Evolutionary conservation across 2,329 filamentous ascomycete species (phyloP).

Genomic region (Exophiala sp.): DNA sequence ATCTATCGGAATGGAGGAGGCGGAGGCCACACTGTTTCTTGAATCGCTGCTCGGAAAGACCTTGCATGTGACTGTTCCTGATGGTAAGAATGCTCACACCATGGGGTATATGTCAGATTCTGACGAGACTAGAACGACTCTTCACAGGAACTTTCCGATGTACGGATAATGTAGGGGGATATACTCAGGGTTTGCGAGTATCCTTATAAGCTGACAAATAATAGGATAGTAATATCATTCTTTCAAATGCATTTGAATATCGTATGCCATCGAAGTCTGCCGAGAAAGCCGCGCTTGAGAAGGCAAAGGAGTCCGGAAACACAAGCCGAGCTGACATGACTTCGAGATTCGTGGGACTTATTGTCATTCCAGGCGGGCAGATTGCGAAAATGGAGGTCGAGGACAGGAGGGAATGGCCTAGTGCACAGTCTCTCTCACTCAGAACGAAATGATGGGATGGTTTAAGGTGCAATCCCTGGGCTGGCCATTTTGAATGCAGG

Average conservation of each 20-base stretch:
- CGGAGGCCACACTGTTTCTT: constrained; percentile 25
- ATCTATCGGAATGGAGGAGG: constrained; percentile 21
- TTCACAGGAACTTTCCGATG: constrained; percentile 93
- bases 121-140: constrained; percentile 57
- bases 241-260: constrained; percentile 85
- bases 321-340: constrained; percentile 67
- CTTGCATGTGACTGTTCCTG: constrained; percentile 25
- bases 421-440: constrained; percentile 18
- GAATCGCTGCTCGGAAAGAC: constrained; percentile 28
- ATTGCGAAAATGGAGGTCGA: constrained; percentile 87
- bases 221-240: constrained; percentile 83
- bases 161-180: constrained; percentile 71
- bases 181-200: neutral
- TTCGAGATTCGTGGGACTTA: constrained; percentile 79
- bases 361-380: constrained; percentile 83
- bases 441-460: constrained; percentile 18
- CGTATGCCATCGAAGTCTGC: constrained; percentile 63
- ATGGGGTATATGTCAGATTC: neutral
- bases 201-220: neutral
- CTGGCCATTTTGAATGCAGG: neutral
- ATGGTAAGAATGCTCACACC: constrained; percentile 10
- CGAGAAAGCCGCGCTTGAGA: constrained; percentile 41
- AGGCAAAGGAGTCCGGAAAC: constrained; percentile 33
- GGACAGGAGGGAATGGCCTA: constrained; percentile 42
- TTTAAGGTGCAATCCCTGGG: neutral